Base-by-base conservation (phyloP, 345 rosid species). In the Cardamine occulta region DNA sequence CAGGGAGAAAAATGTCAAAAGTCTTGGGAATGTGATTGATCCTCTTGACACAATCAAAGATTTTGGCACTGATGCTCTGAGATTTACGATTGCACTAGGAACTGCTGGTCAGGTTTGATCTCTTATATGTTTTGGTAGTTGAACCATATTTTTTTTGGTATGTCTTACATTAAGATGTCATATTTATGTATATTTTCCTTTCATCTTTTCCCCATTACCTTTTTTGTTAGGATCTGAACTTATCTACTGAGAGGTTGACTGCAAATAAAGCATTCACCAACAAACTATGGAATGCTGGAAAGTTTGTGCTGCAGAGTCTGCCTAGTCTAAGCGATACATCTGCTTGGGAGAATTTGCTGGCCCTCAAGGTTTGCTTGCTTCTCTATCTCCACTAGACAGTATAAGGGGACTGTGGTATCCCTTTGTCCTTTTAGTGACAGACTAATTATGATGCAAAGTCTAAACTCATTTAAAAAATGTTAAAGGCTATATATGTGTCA, bases 241-340 rank as follows among this genome's bases (percentile, higher is more conserved):
- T 94, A 81, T 94, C 97, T 24, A 84, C 86, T 52, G 98, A 94
- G 83, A 91, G 96, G 83, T 84, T 94, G 86, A 88, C 93, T 64
- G 87, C 97, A 54, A 94, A 91, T 86, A 94, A 91, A 81, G 95
- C 95, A 62, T 94, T 94, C 82, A 94, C 97, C 34, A 94, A 94
- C 82, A 94, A 94, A 82, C 80, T 94, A 34, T 94, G 98, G 98
- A 94, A 94, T 86, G 98, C 98, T 77, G 97, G 98, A 73, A 94
- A 94, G 86, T 94, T 91, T 82, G 83, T 91, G 66, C 74, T 94
- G 80, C 97, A 91, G 80, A 90, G 88, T 84, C 79, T 94, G 75
- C 97, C 98, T 9, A 78, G 82, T 85, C 86, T 74, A 65, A 84
- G 77, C 73, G 89, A 94, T 77, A 66, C 19, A 57, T 82, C 91